A percentile compares a stretch with the other conserved stretches of the same genome.
phyloP scores from a whole-genome alignment of 1,139 yeast species.

The Yamadazyma triangularis region DNA sequence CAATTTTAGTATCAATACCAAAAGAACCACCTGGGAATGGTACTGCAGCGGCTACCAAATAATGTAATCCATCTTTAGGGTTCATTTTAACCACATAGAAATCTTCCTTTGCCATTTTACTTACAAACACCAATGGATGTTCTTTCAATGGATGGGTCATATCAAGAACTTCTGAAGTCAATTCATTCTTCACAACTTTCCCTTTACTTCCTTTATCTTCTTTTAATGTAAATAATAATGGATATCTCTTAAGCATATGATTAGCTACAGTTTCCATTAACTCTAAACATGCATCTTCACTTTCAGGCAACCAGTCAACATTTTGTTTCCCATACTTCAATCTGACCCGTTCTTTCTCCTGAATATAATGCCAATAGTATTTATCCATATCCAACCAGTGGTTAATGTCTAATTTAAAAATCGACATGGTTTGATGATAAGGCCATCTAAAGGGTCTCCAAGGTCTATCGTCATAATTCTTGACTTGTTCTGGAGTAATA shows the following conservation, averaged over 20 bases:
- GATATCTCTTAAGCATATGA: conserved; percentile 60
- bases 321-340: conserved; percentile 57
- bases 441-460: conserved; percentile 85
- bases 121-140: conserved; percentile 57
- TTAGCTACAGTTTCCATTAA: conserved; percentile 58
- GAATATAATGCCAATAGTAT: conserved; percentile 60
- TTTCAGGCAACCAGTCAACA: conserved; percentile 65
- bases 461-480: conserved; percentile 65
- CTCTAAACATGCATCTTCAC: conserved; percentile 59
- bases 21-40: conserved; percentile 79
- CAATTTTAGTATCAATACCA: conserved; percentile 55
- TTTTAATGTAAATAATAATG: conserved; percentile 52
- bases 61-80: conserved; percentile 55
- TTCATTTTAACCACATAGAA: conserved; percentile 56
- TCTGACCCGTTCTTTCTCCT: conserved; percentile 57
- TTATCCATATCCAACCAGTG: conserved; percentile 83
- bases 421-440: conserved; percentile 76
- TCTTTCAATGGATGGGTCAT: conserved; percentile 56
- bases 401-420: conserved; percentile 61
- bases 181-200: conserved; percentile 50
- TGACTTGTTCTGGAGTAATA: conserved; percentile 65
- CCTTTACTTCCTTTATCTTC: conserved; percentile 31
- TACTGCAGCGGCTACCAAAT: conserved; percentile 69
- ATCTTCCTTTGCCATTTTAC: conserved; percentile 74
- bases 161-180: conserved; percentile 59